Conservation (phyloP, 495 filamentous ascomycete genomes). For the Podospora australis region DNA sequence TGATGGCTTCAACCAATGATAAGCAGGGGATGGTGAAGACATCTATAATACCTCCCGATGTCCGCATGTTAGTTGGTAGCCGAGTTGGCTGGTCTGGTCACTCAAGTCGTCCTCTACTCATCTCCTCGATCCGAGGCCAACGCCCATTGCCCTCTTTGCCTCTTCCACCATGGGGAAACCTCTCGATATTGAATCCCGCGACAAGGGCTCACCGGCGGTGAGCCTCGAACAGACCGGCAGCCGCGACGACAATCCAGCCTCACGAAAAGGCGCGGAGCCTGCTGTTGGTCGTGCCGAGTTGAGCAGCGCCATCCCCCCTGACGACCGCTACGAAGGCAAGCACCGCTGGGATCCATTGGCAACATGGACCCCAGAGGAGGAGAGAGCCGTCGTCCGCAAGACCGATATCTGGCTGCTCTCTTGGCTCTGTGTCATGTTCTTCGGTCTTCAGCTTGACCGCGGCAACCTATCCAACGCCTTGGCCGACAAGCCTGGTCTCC, state of each 20-base stretch:
- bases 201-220: background rate
- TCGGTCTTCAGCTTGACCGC: conserved; percentile 52
- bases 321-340: conserved; percentile 38
- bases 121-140: background rate
- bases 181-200: conserved; percentile 6
- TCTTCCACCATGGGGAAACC: conserved; percentile 9
- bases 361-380: conserved; percentile 40
- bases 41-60: background rate
- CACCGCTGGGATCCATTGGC: conserved; percentile 47
- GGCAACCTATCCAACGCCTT: conserved; percentile 51
- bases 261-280: conserved; percentile 2
- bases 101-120: background rate
- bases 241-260: conserved; percentile 3
- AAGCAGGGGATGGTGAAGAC: background rate
- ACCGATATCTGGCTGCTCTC: conserved; percentile 30
- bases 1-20: background rate
- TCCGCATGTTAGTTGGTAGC: background rate
- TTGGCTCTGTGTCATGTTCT: conserved; percentile 49
- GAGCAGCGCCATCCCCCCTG: conserved; percentile 17
- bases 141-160: background rate
- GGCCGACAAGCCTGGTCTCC: conserved; percentile 49
- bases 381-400: conserved; percentile 41
- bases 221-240: conserved; percentile 1
- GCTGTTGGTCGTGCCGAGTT: conserved; percentile 16
- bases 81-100: background rate